phyloP scores from a whole-genome alignment of 768 basidiomycete genomes.

The Rossbeevera mucosa region DNA sequence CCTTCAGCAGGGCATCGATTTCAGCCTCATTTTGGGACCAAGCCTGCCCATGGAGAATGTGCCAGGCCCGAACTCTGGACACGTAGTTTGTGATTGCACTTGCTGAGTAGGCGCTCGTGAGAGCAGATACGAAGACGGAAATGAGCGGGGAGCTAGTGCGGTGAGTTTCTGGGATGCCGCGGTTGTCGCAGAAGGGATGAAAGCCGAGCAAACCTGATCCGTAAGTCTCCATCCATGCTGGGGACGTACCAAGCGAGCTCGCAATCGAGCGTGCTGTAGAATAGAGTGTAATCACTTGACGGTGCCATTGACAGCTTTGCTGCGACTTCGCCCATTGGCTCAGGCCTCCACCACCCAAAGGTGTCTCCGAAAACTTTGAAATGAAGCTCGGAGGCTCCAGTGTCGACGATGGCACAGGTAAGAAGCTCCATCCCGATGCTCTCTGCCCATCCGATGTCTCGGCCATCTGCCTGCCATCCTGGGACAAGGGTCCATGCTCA shows the following conservation, averaged over 20 bases:
- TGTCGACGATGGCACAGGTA: neutral
- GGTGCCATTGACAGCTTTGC: neutral
- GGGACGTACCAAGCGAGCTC: neutral
- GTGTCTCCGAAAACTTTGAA: neutral
- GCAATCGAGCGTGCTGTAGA: neutral
- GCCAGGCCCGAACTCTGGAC: neutral
- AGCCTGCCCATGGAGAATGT: no score
- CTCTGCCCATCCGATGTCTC: neutral
- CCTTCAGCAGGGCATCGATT: no score
- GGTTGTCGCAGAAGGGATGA: neutral
- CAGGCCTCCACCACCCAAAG: neutral
- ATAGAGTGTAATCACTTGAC: neutral
- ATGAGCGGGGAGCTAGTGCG: neutral
- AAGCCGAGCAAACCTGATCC: neutral
- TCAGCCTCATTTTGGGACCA: no score
- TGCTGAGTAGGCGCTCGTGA: neutral
- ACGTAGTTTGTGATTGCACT: neutral
- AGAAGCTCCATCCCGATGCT: neutral
- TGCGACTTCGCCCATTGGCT: neutral
- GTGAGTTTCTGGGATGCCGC: neutral
- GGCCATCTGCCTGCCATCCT: neutral
- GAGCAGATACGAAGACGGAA: neutral
- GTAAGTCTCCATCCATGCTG: neutral
- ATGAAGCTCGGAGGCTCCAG: neutral
- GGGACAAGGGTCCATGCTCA: constrained; percentile 28